Evolutionary conservation across 352 stramenopile species (phyloP), one percentile per base, ranked within the genome.

Genomic region (Sclerospora graminicola): DNA sequence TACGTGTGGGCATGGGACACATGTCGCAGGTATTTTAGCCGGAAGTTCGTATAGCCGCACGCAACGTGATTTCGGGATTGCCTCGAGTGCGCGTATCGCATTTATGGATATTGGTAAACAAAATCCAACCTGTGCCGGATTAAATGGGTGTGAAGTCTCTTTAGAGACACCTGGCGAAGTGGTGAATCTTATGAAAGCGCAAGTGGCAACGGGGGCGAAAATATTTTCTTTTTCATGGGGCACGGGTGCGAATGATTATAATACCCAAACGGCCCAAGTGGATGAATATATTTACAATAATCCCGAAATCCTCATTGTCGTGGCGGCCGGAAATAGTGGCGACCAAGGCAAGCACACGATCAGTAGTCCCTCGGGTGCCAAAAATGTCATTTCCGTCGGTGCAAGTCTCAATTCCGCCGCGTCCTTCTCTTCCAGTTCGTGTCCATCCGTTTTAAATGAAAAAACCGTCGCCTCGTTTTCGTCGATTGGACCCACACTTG

Each of bases 21-120:
- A 96, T 57, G 83, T 96, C 8, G 78, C 72, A 0, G 85, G 83
- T 1, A 84, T 91, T 15, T 46, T 89, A 2, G 77, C 70, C 0
- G 85, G 85, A 7, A 84, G 63, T 31, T 81, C 72, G 8, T 63
- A 63, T 28, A 74, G 55, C 16, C 31, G 47, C 13, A 46, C 51
- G 20, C 47, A 63, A 20, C 47, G 37, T 11, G 60, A 85, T 35
- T 41, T 84, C 7, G 84, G 84, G 16, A 88, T 87, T 30, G 84
- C 83, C 7, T 81, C 74, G 8, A 80, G 66, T 21, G 77, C 84
- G 0, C 78, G 82, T 20, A 78, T 94, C 38, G 81, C 83, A 1
- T 92, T 95, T 39, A 90, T 95, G 66, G 84, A 95, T 45, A 87
- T 95, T 43, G 79, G 73, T 5, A 75, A 82, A 29, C 72, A 83